Conservation (phyloP, 352 stramenopile genomes). For the Pythium grandisporangium region DNA sequence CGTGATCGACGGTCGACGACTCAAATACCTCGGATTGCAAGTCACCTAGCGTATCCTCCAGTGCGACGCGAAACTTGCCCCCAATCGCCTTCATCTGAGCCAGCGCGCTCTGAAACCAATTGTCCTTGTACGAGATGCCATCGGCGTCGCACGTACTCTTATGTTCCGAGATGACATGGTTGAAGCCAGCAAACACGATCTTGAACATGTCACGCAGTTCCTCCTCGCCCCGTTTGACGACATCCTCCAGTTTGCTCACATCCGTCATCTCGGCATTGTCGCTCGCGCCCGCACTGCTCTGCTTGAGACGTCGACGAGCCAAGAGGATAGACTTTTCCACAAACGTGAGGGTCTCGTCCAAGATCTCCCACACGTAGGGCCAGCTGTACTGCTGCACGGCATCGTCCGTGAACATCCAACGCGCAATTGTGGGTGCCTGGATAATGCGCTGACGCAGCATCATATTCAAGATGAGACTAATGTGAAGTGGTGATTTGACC, state of each 20-base stretch:
- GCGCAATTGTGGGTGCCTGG: constrained; percentile 53
- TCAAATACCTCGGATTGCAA: constrained; percentile 50
- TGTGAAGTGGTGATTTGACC: constrained; percentile 80
- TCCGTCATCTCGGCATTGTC: constrained; percentile 41
- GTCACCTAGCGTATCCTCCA: constrained; percentile 42
- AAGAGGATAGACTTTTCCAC: constrained; percentile 26
- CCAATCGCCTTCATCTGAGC: constrained; percentile 66
- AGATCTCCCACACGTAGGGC: constrained; percentile 81
- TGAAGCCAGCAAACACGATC: constrained; percentile 59
- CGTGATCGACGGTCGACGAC: constrained; percentile 37
- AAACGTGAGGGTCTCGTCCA: constrained; percentile 60
- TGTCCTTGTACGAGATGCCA: constrained; percentile 62
- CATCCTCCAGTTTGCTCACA: constrained; percentile 27
- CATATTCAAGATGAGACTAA: constrained; percentile 69
- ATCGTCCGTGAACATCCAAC: constrained; percentile 75
- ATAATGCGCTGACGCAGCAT: constrained; percentile 71
- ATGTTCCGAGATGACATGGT: constrained; percentile 63
- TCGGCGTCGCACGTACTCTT: constrained; percentile 69
- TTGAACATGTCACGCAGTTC: constrained; percentile 44
- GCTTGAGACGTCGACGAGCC: constrained; percentile 25
- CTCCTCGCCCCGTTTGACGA: constrained; percentile 25
- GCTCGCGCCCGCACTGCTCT: neutral
- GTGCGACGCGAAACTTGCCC: constrained; percentile 35
- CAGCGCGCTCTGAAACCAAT: constrained; percentile 72
- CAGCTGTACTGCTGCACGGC: constrained; percentile 84